These are phyloP conservation scores for Beverwykella pulmonaria DNA, from an alignment of 495 filamentous ascomycete species.

Conservation along the genomic window DNA sequence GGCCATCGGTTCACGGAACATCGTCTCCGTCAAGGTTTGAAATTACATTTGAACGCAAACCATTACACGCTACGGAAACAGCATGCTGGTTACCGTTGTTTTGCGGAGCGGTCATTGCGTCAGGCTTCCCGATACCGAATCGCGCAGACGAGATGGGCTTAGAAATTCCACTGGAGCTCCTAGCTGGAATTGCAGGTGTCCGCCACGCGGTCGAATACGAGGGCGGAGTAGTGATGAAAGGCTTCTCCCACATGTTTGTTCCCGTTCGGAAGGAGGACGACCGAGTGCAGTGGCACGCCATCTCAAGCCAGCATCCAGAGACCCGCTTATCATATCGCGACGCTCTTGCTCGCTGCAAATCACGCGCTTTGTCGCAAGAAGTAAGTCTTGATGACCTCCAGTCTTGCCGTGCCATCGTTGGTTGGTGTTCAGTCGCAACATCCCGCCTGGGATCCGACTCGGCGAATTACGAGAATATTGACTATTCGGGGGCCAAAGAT, in stretches of 20 bases:
- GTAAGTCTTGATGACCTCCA: constrained; percentile 17
- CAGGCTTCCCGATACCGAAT: constrained; percentile 29
- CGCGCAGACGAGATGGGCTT: constrained; percentile 34
- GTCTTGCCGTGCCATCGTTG: constrained; percentile 35
- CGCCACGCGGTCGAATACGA: constrained; percentile 35
- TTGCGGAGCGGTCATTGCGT: constrained; percentile 34
- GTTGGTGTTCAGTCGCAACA: constrained; percentile 32
- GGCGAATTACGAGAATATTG: constrained; percentile 30
- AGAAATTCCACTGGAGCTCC: constrained; percentile 31
- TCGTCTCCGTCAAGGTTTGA: background rate
- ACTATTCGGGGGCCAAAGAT: constrained; percentile 36
- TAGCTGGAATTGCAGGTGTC: constrained; percentile 36
- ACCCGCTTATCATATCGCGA: constrained; percentile 32
- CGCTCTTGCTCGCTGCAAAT: background rate
- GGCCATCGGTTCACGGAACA: background rate
- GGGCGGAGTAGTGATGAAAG: constrained; percentile 38
- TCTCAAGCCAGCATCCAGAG: constrained; percentile 16
- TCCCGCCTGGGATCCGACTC: constrained; percentile 22
- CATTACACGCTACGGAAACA: constrained; percentile 6
- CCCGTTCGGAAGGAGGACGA: constrained; percentile 20
- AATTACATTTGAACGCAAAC: background rate
- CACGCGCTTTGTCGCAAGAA: constrained; percentile 13
- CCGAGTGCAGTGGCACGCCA: constrained; percentile 40
- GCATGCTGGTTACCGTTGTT: constrained; percentile 39
- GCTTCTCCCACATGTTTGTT: constrained; percentile 37